phyloP scores from a whole-genome alignment of 768 basidiomycete species.

The Cytidiella melzeri region DNA sequence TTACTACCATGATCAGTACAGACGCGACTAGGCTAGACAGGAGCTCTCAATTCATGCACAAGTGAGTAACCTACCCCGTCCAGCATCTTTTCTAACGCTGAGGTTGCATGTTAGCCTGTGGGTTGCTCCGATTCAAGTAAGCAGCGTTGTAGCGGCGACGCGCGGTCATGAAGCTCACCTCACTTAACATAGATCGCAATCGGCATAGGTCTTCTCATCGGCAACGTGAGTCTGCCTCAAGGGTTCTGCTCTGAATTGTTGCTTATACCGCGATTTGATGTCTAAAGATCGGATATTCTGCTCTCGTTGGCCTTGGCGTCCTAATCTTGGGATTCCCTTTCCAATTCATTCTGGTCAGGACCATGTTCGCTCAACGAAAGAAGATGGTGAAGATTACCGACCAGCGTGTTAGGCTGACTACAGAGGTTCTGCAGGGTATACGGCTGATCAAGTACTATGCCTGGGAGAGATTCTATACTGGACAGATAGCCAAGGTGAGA shows the following conservation, averaged over 20 bases:
- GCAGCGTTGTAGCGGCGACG: background rate
- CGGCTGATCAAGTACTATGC: constrained; percentile 90
- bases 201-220: constrained; percentile 55
- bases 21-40: constrained; percentile 53
- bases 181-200: constrained; percentile 43
- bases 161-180: background rate
- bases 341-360: constrained; percentile 44
- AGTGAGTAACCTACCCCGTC: constrained; percentile 20
- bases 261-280: too few species aligned
- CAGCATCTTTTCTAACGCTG: too few species aligned
- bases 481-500: constrained; percentile 63
- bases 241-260: too few species aligned
- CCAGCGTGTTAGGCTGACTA: constrained; percentile 54
- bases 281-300: constrained; percentile 56
- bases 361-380: constrained; percentile 47
- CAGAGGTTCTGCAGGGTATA: constrained; percentile 75
- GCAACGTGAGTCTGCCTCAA: constrained; percentile 35
- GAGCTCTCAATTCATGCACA: constrained; percentile 34
- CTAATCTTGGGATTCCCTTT: constrained; percentile 54
- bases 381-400: constrained; percentile 64
- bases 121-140: constrained; percentile 55
- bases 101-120: constrained; percentile 46
- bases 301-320: constrained; percentile 57
- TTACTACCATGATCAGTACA: constrained; percentile 65
- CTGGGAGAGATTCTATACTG: constrained; percentile 79